Evolutionary conservation across 2,329 filamentous ascomycete species (phyloP), one percentile per base, ranked within the genome.

Genomic region (Diplodia seriata): DNA sequence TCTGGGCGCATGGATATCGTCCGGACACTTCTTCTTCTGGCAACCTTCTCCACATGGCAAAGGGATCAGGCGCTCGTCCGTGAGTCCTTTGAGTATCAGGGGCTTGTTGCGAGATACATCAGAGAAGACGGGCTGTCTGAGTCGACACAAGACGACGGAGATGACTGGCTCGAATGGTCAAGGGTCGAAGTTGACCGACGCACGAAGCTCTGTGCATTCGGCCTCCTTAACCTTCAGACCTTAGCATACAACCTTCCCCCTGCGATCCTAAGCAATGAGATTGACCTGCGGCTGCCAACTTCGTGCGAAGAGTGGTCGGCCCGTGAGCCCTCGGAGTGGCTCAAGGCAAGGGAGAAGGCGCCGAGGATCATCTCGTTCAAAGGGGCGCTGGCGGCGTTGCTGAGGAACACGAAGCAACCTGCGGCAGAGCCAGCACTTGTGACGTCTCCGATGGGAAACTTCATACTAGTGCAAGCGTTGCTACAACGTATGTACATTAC

Each of bases 361-460:
- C 61, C 50, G 3, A 18, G 4, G 47, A 40, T 33, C 4, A 29
- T 64, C n/a, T 11, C 31, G 12, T 53, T 64, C 33, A 74, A 76
- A 53, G 66, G 74, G 66, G 75, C 74, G 4, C 67, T 76, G 14
- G 72, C 72, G 1, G 69, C 72, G 9, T 69, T 76, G 12, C 70
- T 76, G 1, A 72, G 74, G 20, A 72, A 71, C 8, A 49, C 57
- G 4, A 33, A 62, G 26, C 23, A 62, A 14, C 26, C 57, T 40
- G 5, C 40, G 31, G 68, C 72, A 1, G 68, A 69, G 26, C 47
- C 61, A 43, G 43, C 23, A 3, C 61, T 50, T 4, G 31, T 64
- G 8, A 51, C 50, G 15, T 54, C 49, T n/a, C 61, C 61, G 1
- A 53, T 54, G 47, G 61, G 61, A 15, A 64, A 64, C n/a, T 64